Base-by-base conservation (phyloP, 73 alveolate species). In the Paramecium sonneborni region DNA sequence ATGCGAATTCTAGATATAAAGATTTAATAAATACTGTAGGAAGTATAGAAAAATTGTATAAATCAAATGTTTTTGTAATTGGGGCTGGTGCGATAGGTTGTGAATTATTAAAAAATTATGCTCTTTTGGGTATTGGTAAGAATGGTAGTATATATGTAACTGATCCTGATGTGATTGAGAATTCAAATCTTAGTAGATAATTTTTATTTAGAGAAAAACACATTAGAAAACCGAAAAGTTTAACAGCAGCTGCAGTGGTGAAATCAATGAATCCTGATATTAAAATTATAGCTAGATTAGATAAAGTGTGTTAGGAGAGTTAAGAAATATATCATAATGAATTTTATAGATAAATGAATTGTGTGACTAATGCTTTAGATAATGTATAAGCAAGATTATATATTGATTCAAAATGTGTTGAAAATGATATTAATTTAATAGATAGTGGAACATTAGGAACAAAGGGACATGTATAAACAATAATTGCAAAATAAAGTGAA, bases 51-150 rank as follows among this genome's bases (percentile, higher is more conserved):
- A 18, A 39, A 2, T 7, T 79, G 8, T 21, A 24, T 43, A 7
- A 87, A 57, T 92, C 96, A 41, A 98, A 96, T 56, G 92, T 98
- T 34, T 96, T 99, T 74, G 99, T 99, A 20, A 98, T 99, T 20
- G 99, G 99, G 14, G 99, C 99, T 20, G 99, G 99, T 23, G 99
- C 99, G 9, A 97, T 99, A 34, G 99, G 99, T 28, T 99, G 99
- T 93, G 99, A 99, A 85, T 93, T 98, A 21, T 85, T 99, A 57
- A 99, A 99, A 87, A 95, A 95, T 56, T 96, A 98, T 85, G 99
- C 99, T 37, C 68, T 99, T 67, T 92, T 97, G 20, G 99, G 99
- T 43, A 95, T 97, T 57, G 95, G 76, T 93, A 97, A 62, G 95
- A 97, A 32, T 88, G 98, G 85, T 95, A 90, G 21, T 1, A 34